Evolutionary conservation across 129 eudicot genomes (phyloP).

Genomic region (Rutidosis leptorrhynchoides): DNA sequence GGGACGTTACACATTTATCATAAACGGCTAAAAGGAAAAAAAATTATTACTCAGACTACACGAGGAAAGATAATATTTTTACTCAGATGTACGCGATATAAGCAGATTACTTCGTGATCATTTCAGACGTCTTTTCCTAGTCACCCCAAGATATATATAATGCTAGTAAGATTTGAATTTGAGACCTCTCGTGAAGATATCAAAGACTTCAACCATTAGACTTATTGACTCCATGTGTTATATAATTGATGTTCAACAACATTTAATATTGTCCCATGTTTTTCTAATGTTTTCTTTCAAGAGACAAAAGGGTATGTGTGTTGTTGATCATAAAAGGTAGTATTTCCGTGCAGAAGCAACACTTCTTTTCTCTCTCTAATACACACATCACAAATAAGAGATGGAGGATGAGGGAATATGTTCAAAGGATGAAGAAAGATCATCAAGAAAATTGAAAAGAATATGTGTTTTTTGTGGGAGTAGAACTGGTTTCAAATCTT

Average conservation of each 20-base stretch:
- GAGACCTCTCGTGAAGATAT: too few relatives aligned
- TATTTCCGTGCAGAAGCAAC: neutral
- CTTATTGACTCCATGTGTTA: neutral
- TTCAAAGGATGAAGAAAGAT: conserved; percentile 20
- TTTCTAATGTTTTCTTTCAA: neutral
- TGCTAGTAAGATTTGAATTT: too few relatives aligned
- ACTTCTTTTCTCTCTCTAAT: conserved; percentile 16
- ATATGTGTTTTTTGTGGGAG: conserved; percentile 80
- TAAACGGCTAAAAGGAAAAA: too few relatives aligned
- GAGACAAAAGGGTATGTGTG: conserved; percentile 6
- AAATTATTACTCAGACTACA: too few relatives aligned
- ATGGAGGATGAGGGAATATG: conserved; percentile 40
- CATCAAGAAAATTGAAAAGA: conserved; percentile 40
- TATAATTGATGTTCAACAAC: too few relatives aligned
- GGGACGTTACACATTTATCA: too few relatives aligned
- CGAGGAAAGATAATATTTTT: too few relatives aligned
- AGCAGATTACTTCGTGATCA: too few relatives aligned
- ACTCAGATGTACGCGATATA: too few relatives aligned
- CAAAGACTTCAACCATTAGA: too few relatives aligned
- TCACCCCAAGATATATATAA: too few relatives aligned
- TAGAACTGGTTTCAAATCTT: conserved; percentile 53
- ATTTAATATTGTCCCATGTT: neutral
- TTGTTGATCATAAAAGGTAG: conserved; percentile 4
- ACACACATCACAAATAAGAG: neutral
- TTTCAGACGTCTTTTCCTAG: too few relatives aligned